Evolutionary conservation across 108 stramenopile species (phyloP).

Genomic region (Skeletonema potamos): DNA sequence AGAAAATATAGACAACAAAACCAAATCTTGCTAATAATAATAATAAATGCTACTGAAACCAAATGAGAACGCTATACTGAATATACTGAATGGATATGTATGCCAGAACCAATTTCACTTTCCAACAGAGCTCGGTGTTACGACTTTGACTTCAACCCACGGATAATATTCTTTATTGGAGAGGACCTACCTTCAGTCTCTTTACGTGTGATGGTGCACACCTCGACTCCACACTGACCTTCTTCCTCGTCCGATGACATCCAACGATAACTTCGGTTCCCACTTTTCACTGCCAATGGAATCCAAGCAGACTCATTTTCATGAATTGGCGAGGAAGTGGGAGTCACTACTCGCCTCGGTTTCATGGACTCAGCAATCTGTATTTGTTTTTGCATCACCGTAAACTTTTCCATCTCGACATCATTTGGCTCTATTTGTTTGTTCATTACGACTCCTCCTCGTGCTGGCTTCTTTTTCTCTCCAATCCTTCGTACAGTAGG

Average conservation of each 20-base stretch:
- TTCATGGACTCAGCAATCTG: not conserved
- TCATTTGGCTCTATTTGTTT: not conserved
- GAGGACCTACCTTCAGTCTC: not conserved
- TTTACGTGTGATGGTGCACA: not conserved
- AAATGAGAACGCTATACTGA: no score
- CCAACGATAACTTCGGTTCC: not conserved
- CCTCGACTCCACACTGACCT: not conserved
- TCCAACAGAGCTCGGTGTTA: not conserved
- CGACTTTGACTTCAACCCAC: not conserved
- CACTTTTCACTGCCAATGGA: not conserved
- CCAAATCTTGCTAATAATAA: not conserved
- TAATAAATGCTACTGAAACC: no score
- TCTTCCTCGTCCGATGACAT: not conserved
- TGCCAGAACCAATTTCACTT: not conserved
- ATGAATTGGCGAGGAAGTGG: not conserved
- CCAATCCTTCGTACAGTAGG: constrained; percentile 27
- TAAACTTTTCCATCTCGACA: not conserved
- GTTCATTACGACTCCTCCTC: not conserved
- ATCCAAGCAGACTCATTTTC: not conserved
- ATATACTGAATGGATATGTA: no score
- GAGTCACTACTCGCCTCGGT: not conserved
- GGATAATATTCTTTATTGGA: not conserved
- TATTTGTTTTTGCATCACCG: not conserved
- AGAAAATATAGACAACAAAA: no score
- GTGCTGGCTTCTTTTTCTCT: constrained; percentile 8